phyloP scores from a whole-genome alignment of 257 asterid species.

The Penstemon barbatus region DNA sequence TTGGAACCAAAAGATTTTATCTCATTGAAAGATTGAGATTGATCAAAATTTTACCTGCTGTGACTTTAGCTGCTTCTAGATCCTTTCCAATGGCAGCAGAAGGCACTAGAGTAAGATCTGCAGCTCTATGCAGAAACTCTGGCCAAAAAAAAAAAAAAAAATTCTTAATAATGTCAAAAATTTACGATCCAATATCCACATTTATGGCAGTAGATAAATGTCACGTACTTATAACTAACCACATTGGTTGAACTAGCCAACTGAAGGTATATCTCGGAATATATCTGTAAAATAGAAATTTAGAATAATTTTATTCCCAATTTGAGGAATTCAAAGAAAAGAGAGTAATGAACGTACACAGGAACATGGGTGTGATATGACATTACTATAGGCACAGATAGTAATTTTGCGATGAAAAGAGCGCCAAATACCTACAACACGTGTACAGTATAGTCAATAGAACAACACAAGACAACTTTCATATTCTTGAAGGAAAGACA shows the following conservation, averaged over 20 bases:
- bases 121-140: slow-evolving; percentile 94
- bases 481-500: not conserved
- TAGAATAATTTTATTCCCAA: slow-evolving; percentile 25
- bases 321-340: not conserved
- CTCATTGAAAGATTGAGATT: too few relatives aligned
- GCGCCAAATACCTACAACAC: slow-evolving; percentile 83
- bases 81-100: slow-evolving; percentile 96
- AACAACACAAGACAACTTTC: not conserved
- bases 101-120: slow-evolving; percentile 92
- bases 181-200: slow-evolving; percentile 2
- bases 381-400: slow-evolving; percentile 86
- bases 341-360: slow-evolving; percentile 54
- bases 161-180: slow-evolving; percentile 17
- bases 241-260: slow-evolving; percentile 97
- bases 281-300: slow-evolving; percentile 57
- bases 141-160: slow-evolving; percentile 31
- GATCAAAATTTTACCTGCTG: slow-evolving; percentile 58
- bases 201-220: slow-evolving; percentile 13
- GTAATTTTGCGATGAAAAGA: slow-evolving; percentile 74
- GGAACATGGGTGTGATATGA: slow-evolving; percentile 98
- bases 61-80: slow-evolving; percentile 72
- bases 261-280: slow-evolving; percentile 94
- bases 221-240: slow-evolving; percentile 79
- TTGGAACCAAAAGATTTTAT: not conserved
- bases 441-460: not conserved